Conservation (phyloP, 192 early-diverging fungal genomes). For the Allomyces javanicus region DNA sequence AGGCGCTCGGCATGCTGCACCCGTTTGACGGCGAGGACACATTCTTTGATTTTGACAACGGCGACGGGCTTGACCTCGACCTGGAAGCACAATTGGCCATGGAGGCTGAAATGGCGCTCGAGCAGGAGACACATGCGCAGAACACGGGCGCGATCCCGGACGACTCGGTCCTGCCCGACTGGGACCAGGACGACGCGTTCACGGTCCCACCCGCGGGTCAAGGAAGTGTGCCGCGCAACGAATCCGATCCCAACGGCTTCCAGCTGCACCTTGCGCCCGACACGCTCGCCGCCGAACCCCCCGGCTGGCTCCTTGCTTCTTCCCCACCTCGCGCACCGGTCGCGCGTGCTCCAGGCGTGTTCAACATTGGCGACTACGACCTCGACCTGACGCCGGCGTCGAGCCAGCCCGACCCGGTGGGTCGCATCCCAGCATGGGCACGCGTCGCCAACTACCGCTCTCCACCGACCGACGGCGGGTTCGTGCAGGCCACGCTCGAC, state of each 20-base stretch:
- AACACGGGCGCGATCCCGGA: background rate
- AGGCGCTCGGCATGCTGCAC: too few relatives aligned
- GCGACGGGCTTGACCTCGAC: background rate
- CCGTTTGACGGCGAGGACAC: too few relatives aligned
- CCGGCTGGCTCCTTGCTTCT: background rate
- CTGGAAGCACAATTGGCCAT: background rate
- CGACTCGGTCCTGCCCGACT: background rate
- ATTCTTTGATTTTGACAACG: background rate
- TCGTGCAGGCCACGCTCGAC: conserved; percentile 3
- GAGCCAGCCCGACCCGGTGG: too few relatives aligned
- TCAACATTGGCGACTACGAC: too few relatives aligned
- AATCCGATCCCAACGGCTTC: background rate
- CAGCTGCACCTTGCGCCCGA: background rate
- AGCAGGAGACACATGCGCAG: background rate
- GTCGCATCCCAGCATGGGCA: too few relatives aligned
- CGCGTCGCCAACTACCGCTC: conserved; percentile 1
- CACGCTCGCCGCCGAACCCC: background rate
- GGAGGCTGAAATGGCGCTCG: background rate
- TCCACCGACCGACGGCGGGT: conserved; percentile 1
- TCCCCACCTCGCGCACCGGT: too few relatives aligned
- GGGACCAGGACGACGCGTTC: background rate
- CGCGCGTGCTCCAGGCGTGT: too few relatives aligned
- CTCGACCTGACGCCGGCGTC: too few relatives aligned
- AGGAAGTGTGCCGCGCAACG: background rate
- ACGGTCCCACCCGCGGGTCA: background rate